Evolutionary conservation across 768 basidiomycete genomes (phyloP).

Genomic region (Mrakia blollopis): DNA sequence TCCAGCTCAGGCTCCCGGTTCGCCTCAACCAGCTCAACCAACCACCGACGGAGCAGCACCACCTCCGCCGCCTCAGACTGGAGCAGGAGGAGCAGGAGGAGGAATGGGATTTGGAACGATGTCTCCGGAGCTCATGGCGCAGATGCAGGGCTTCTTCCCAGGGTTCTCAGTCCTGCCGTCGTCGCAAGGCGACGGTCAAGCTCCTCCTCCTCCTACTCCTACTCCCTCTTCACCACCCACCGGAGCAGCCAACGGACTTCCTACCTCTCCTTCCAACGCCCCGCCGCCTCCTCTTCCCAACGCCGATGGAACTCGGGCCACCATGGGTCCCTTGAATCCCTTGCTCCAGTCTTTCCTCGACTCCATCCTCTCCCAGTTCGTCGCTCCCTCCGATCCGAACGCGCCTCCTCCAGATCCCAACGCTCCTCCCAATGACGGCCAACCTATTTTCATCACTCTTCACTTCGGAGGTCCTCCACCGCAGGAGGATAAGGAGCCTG

Average conservation of each 20-base stretch:
- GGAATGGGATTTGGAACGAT: background rate
- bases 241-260: background rate
- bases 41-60: background rate
- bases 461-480: constrained; percentile 21
- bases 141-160: constrained; percentile 5
- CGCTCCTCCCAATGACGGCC: background rate
- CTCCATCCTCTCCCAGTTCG: constrained; percentile 7
- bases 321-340: no score
- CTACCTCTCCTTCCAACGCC: background rate
- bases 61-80: background rate
- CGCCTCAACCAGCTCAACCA: background rate
- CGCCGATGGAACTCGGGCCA: background rate
- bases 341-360: constrained; percentile 2
- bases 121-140: background rate
- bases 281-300: background rate
- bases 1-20: background rate
- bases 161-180: background rate
- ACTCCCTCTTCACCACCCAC: background rate
- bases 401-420: constrained; percentile 14
- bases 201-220: background rate
- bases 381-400: background rate
- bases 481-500: constrained; percentile 20
- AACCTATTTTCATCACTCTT: constrained; percentile 22
- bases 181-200: background rate
- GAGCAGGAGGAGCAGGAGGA: background rate